Percentiles rank a stretch among this genome's conserved stretches.
These are phyloP conservation scores for Termitomyces sp. DNA, from an alignment of 768 basidiomycete genomes.

Conservation along the genomic window DNA sequence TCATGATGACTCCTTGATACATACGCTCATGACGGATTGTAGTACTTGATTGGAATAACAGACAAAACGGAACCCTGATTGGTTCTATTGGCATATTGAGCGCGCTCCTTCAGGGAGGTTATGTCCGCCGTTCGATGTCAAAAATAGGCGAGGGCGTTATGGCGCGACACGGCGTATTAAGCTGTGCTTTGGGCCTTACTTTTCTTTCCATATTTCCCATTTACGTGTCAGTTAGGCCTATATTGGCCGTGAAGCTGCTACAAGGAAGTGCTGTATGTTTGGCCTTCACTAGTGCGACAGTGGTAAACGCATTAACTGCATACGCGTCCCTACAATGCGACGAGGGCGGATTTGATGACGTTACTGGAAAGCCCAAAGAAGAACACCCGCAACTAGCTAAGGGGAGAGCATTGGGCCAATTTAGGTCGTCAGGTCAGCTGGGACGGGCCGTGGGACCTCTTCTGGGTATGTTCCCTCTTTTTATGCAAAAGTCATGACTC, in stretches of 20 bases:
- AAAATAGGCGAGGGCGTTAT: constrained; percentile 77
- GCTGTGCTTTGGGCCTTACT: constrained; percentile 65
- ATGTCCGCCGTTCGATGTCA: constrained; percentile 77
- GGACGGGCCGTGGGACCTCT: constrained; percentile 91
- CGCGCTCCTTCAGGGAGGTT: constrained; percentile 88
- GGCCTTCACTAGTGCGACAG: constrained; percentile 93
- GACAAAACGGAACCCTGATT: constrained; percentile 81
- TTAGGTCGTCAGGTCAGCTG: constrained; percentile 91
- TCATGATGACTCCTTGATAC: not conserved
- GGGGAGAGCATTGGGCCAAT: constrained; percentile 78
- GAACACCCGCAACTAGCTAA: constrained; percentile 70
- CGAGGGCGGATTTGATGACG: constrained; percentile 50
- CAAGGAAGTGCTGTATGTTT: constrained; percentile 75
- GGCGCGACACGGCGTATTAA: constrained; percentile 73
- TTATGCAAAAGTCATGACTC: constrained; percentile 15
- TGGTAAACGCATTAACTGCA: constrained; percentile 90
- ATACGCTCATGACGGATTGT: constrained; percentile 2
- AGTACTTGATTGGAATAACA: constrained; percentile 90
- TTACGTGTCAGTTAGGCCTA: constrained; percentile 34
- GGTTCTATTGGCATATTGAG: constrained; percentile 88
- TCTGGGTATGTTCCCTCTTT: constrained; percentile 48
- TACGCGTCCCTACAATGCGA: constrained; percentile 90
- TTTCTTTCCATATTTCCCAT: constrained; percentile 69
- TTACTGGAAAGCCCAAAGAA: constrained; percentile 47
- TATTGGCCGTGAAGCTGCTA: constrained; percentile 45